A percentile compares a stretch with the other conserved stretches of the same genome.
These are phyloP conservation scores for Clitopilus passeckerianus DNA, from an alignment of 768 basidiomycete species.

Conservation along the genomic window DNA sequence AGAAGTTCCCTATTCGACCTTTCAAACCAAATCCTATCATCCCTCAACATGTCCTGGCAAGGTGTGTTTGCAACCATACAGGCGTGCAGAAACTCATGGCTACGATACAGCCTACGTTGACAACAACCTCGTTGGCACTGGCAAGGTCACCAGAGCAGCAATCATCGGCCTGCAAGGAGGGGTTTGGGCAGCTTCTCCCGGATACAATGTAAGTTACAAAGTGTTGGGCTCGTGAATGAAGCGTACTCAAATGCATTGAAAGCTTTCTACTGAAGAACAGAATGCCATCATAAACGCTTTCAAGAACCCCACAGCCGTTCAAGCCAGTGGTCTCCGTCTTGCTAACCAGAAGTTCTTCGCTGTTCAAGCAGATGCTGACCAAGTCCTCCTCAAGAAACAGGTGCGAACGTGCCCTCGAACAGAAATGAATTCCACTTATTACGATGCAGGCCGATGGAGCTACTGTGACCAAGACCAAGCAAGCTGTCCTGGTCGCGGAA, in stretches of 20 bases:
- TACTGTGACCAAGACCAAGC: conserved; percentile 73
- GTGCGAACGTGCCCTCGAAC: conserved; percentile 36
- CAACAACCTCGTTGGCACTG: conserved; percentile 67
- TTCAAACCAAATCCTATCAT: background rate
- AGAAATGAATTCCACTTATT: background rate
- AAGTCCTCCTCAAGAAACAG: conserved; percentile 72
- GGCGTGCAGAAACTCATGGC: background rate
- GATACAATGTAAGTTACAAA: conserved; percentile 48
- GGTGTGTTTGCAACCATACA: conserved; percentile 23
- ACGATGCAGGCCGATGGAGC: conserved; percentile 62
- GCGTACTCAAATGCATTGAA: conserved; percentile 2
- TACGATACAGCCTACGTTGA: conserved; percentile 69
- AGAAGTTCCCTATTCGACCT: background rate
- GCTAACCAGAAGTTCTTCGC: conserved; percentile 74
- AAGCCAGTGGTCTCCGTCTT: conserved; percentile 58
- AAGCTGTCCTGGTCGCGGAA: conserved; percentile 79
- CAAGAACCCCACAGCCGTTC: conserved; percentile 30
- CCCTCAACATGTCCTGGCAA: conserved; percentile 66
- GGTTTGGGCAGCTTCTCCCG: conserved; percentile 64
- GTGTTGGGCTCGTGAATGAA: background rate
- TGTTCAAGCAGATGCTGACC: conserved; percentile 40
- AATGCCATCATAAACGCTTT: conserved; percentile 47
- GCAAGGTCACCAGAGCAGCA: conserved; percentile 72
- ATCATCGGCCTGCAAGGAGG: conserved; percentile 72
- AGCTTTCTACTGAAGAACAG: conserved; percentile 70